These are phyloP conservation scores for Albophoma yamanashiensis DNA, from an alignment of 2,329 filamentous ascomycete species.

Conservation along the genomic window DNA sequence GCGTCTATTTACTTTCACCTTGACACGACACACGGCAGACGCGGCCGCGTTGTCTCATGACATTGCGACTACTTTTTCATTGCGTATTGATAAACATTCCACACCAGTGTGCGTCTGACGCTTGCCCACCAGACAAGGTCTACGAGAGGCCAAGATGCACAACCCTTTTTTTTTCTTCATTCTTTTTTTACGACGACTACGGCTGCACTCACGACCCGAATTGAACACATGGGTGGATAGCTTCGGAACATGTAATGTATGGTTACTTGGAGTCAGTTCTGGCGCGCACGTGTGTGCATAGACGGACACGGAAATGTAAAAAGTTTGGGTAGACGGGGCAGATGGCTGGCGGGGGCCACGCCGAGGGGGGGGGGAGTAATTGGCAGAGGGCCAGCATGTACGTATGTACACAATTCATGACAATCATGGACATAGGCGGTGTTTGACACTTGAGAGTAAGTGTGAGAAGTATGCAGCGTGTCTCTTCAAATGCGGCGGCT, in stretches of 20 bases:
- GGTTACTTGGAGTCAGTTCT: neutral
- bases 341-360: neutral
- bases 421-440: neutral
- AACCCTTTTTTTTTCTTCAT: conserved; percentile 3
- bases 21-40: neutral
- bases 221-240: neutral
- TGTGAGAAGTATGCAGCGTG: neutral
- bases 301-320: neutral
- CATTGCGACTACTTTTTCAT: conserved; percentile 1
- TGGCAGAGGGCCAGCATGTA: neutral
- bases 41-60: neutral
- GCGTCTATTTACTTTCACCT: neutral
- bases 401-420: neutral
- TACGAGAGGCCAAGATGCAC: neutral
- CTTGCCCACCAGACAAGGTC: neutral
- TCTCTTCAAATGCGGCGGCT: neutral
- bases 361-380: neutral
- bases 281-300: conserved; percentile 1
- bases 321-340: neutral
- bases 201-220: conserved; percentile 4
- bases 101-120: neutral
- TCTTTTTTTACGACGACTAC: conserved; percentile 8
- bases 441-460: neutral
- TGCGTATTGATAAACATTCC: neutral
- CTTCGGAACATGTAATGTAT: neutral